phyloP scores from a whole-genome alignment of 768 basidiomycete species.

The Mycena alexandri region DNA sequence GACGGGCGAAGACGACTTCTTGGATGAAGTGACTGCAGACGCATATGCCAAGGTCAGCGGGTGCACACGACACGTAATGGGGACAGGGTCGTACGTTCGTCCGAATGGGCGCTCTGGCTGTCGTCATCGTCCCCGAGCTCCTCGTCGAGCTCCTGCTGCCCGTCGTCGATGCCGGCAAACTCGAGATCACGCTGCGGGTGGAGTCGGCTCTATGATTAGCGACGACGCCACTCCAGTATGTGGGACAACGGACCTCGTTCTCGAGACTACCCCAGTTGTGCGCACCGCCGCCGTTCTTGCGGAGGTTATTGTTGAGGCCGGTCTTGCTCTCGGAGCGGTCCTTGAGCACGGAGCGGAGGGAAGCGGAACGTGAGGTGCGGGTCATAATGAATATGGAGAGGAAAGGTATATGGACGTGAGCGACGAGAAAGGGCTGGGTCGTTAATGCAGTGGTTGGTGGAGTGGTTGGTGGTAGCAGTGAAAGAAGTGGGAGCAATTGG shows the following conservation, averaged over 20 bases:
- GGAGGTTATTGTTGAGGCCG: conserved; percentile 77
- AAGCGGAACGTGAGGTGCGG: conserved; percentile 80
- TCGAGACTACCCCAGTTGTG: conserved; percentile 88
- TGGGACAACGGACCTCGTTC: conserved; percentile 57
- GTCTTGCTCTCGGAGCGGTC: conserved; percentile 86
- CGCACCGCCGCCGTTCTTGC: conserved; percentile 84
- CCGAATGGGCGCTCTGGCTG: conserved; percentile 31
- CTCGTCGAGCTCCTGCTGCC: conserved; percentile 65
- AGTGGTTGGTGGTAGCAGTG: conserved; percentile 18
- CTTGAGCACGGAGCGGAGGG: conserved; percentile 77
- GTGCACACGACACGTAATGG: neutral
- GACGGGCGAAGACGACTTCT: conserved; percentile 37
- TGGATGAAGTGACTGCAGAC: conserved; percentile 11
- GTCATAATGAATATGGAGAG: conserved; percentile 68
- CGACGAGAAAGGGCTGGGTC: neutral
- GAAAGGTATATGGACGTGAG: conserved; percentile 1
- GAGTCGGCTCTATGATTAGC: conserved; percentile 4
- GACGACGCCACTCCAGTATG: neutral
- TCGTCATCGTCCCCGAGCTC: conserved; percentile 62
- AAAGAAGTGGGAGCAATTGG: neutral
- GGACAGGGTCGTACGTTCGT: conserved; percentile 24
- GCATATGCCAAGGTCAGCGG: neutral
- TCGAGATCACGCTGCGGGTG: conserved; percentile 60
- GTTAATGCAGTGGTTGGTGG: neutral
- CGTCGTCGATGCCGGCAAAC: conserved; percentile 69